These are phyloP conservation scores for Lasiosphaeria ovina DNA, from an alignment of 495 filamentous ascomycete species.

Conservation along the genomic window DNA sequence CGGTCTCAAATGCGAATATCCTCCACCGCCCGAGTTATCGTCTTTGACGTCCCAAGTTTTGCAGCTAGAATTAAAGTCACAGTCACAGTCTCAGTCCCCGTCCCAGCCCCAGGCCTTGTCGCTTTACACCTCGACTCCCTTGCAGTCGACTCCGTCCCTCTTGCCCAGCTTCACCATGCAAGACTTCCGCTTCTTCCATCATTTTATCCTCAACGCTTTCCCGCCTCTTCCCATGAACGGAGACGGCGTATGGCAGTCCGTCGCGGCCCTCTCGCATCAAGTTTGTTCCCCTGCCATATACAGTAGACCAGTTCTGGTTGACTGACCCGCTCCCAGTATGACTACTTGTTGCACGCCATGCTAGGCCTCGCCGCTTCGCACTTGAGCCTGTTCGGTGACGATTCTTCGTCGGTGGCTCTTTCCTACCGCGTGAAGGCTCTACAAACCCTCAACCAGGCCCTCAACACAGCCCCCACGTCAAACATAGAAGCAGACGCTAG, in stretches of 20 bases:
- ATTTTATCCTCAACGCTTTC: slow-evolving; percentile 53
- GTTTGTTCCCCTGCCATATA: slow-evolving; percentile 31
- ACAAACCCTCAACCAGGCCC: slow-evolving; percentile 37
- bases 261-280: slow-evolving; percentile 47
- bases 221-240: slow-evolving; percentile 53
- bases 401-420: slow-evolving; percentile 34
- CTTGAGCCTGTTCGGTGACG: slow-evolving; percentile 29
- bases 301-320: no score
- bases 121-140: background rate
- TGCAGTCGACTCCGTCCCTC: slow-evolving; percentile 15
- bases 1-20: slow-evolving; percentile 52
- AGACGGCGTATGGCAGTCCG: slow-evolving; percentile 48
- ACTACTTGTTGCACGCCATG: slow-evolving; percentile 49
- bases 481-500: slow-evolving; percentile 44
- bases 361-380: slow-evolving; percentile 52
- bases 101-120: slow-evolving; percentile 2
- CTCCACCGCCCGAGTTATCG: slow-evolving; percentile 16
- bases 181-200: slow-evolving; percentile 57
- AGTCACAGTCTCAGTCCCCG: background rate
- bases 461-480: slow-evolving; percentile 32
- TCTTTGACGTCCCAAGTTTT: background rate
- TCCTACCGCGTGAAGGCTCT: slow-evolving; percentile 52
- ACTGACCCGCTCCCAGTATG: slow-evolving; percentile 23
- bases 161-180: slow-evolving; percentile 37
- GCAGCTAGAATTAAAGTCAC: no score